Base-by-base conservation (phyloP, 495 filamentous ascomycete genomes). In the Saxispiralis lemnorum region DNA sequence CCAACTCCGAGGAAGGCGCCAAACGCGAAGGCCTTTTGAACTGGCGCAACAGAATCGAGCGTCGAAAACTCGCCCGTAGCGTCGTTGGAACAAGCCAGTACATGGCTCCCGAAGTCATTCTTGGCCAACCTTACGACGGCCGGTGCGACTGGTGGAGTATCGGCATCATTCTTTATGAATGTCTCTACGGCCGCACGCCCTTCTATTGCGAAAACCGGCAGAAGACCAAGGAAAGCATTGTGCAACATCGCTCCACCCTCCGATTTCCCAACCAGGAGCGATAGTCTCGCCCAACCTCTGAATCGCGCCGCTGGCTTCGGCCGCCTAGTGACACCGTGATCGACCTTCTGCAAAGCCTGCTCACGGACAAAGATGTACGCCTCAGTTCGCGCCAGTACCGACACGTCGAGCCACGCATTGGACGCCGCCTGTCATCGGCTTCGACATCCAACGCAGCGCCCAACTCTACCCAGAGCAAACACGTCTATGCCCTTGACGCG, bases 101-200 rank as follows among this genome's bases (percentile, higher is more conserved):
- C 61, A 93, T 93, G 88, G 88, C 88, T 1, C 88, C 88, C 2
- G 88, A 94, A 61, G 81, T 96, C 21, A 76, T 94, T 44, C 66
- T 75, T 46, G 88, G 83, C 15, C 71, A 85, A 39, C 61, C 68
- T 20, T 94, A 96, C 56, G 88, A 96, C 65, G 88, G 79, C 18
- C 66, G 88, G 46, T 94, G 88, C 60, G 88, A 94, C 62, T 96
- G 76, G 83, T 96, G 85, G 88, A 94, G 86, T 59, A 71, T 93
- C 46, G 88, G 83, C 20, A 73, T 94, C 41, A 94, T 96, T 53
- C 57, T 94, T 31, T 96, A 81, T 48, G 87, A 96, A 75, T 94
- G 85, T 52, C 61, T 96, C 2, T 94, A 88, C 56, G 86, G 88
- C 10, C 80, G 75, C 48, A 93, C 88, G 0, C 88, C 88, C 1